Evolutionary conservation across 2,329 filamentous ascomycete genomes (phyloP).

Genomic region (Talaromyces sp.): DNA sequence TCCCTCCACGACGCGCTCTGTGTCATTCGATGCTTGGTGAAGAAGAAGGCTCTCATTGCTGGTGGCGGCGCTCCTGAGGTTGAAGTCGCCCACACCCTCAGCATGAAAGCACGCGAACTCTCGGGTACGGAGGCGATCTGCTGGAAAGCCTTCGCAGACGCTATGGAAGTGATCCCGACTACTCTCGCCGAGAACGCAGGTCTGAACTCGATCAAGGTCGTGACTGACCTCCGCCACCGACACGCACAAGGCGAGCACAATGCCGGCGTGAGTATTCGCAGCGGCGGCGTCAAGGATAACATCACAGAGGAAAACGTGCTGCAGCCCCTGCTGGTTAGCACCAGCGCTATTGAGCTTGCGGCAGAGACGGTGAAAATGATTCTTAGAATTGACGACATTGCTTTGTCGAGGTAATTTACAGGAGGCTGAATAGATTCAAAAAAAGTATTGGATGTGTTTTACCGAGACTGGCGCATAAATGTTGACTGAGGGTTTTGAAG

Average conservation of each 20-base stretch:
- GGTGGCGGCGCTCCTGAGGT: constrained; percentile 96
- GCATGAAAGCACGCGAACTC: constrained; percentile 74
- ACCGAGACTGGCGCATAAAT: constrained; percentile 8
- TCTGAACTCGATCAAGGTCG: constrained; percentile 97
- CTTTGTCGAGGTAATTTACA: constrained; percentile 43
- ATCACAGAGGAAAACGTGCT: constrained; percentile 96
- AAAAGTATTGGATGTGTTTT: constrained; percentile 6
- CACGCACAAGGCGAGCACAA: constrained; percentile 95
- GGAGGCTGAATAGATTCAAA: not conserved
- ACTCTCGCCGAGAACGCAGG: constrained; percentile 96
- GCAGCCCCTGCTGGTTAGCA: constrained; percentile 93
- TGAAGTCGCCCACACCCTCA: constrained; percentile 83
- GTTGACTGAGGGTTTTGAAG: constrained; percentile 7
- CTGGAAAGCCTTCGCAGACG: constrained; percentile 98
- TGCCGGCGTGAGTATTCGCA: constrained; percentile 96
- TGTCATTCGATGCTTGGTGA: constrained; percentile 93
- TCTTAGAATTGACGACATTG: constrained; percentile 64
- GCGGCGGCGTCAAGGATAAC: constrained; percentile 92
- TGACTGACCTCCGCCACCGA: constrained; percentile 88
- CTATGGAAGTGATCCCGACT: constrained; percentile 93
- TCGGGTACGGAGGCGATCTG: constrained; percentile 94
- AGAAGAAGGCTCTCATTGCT: constrained; percentile 98
- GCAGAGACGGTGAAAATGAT: constrained; percentile 99
- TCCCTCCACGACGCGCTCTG: constrained; percentile 96
- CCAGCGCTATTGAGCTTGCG: constrained; percentile 92